Base-by-base conservation (phyloP, 352 stramenopile genomes). In the Pythium pyrilobum region DNA sequence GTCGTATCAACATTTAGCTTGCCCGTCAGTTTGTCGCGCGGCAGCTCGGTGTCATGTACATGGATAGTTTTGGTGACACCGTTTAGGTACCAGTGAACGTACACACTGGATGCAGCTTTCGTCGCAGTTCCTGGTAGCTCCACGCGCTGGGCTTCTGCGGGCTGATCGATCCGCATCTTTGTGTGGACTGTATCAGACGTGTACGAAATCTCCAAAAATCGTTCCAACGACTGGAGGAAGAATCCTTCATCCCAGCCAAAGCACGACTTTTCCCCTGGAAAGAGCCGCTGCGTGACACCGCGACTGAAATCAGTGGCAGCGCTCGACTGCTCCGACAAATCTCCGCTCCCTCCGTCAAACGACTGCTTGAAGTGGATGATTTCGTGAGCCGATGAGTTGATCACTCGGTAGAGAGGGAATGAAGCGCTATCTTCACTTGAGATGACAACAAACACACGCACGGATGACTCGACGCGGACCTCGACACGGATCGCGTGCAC, bases 241-340 rank as follows among this genome's bases (percentile, higher is more conserved):
- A 77, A 94, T 0, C 77, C 74, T 74, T 93, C 83, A 37, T 95
- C 84, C 85, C 85, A 95, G 0, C 85, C 84, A 62, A 95, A 94
- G 42, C 74, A 91, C 20, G 70, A 51, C 25, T 62, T 88, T 50
- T 93, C 72, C 12, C 72, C 75, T n/a, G 84, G 74, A n/a, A 82
- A 65, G 0, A 94, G 46, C 0, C 79, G 71, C 52, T 89, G 79
- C 23, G 72, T 82, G 3, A 90, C 76, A 8, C 79, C 79, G 34
- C 80, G 82, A 61, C 78, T 82, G 43, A 60, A 81, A 27, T 80
- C 69, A 0, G 65, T 39, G 1, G 45, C 28, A 11, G 47, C 48
- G 0, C 67, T 56, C 1, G 71, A 58, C n/a, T 77, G 67, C 18
- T 87, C 80, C 0, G 77, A 74, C 0, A 86, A 34, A 0, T 78